phyloP scores from a whole-genome alignment of 2,329 filamentous ascomycete genomes.

The Apiospora pterosperma region DNA sequence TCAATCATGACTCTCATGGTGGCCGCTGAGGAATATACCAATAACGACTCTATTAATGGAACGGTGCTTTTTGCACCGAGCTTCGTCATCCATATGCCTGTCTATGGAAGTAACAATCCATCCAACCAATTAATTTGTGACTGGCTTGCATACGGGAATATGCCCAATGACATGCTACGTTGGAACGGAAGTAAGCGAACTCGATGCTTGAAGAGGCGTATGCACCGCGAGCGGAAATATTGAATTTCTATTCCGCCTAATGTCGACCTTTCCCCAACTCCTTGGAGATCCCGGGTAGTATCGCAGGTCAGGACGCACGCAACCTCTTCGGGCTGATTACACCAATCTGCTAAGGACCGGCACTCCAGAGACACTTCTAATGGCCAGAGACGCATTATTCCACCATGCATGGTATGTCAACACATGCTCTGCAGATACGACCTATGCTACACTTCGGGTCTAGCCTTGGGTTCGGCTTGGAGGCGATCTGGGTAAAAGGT shows the following conservation, averaged over 20 bases:
- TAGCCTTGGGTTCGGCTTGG: neutral
- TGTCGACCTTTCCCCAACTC: neutral
- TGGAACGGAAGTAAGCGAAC: neutral
- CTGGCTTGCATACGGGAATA: neutral
- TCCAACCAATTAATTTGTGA: neutral
- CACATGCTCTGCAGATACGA: neutral
- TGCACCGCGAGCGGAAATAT: neutral
- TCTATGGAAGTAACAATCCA: neutral
- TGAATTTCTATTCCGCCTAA: neutral
- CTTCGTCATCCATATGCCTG: neutral
- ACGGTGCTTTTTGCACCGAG: neutral
- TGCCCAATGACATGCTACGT: neutral
- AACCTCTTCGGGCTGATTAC: neutral
- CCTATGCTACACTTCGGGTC: neutral
- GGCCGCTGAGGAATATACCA: neutral
- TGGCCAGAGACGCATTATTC: neutral
- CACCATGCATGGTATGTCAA: neutral
- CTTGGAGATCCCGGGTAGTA: neutral
- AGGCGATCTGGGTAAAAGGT: neutral
- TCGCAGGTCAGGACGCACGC: neutral
- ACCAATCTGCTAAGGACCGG: neutral
- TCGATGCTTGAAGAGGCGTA: neutral
- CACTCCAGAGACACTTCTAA: neutral
- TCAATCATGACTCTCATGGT: neutral
- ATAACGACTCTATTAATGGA: neutral